Conservation (phyloP, 1,139 yeast species). For the Trichomonascaceae sp. region DNA sequence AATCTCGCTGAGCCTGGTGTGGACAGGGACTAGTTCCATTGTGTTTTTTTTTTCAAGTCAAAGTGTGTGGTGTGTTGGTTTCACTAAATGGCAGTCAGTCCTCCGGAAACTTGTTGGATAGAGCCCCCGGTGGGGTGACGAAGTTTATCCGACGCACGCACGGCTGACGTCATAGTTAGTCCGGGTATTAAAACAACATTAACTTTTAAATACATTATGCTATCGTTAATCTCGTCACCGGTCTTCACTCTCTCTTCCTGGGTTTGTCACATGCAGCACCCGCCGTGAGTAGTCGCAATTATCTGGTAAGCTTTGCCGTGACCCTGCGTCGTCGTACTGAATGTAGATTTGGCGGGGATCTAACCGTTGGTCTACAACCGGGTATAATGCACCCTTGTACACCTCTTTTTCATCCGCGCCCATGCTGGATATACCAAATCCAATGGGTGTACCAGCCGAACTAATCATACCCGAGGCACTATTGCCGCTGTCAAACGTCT, state of each 20-base stretch:
- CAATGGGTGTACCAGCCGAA: background rate
- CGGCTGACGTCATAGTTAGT: no score
- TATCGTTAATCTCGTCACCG: no score
- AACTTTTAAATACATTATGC: no score
- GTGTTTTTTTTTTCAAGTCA: background rate
- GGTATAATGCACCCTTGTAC: constrained; percentile 14
- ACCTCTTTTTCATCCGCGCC: constrained; percentile 1
- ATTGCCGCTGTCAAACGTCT: background rate
- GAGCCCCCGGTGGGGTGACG: no score
- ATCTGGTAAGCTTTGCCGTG: constrained; percentile 56
- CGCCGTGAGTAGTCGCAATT: constrained; percentile 62
- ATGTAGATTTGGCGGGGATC: constrained; percentile 55
- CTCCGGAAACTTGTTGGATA: no score
- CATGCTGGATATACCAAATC: background rate
- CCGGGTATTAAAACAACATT: no score
- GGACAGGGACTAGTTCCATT: constrained; percentile 8
- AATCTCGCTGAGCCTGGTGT: constrained; percentile 11
- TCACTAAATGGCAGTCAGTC: no score
- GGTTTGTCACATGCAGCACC: constrained; percentile 59
- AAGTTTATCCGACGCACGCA: no score
- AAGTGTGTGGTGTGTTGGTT: no score
- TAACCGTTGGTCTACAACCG: constrained; percentile 53
- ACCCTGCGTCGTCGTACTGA: constrained; percentile 38
- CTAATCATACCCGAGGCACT: background rate
- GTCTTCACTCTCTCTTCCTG: constrained; percentile 16